Conservation (phyloP, 495 filamentous ascomycete species). For the Podospora didyma region DNA sequence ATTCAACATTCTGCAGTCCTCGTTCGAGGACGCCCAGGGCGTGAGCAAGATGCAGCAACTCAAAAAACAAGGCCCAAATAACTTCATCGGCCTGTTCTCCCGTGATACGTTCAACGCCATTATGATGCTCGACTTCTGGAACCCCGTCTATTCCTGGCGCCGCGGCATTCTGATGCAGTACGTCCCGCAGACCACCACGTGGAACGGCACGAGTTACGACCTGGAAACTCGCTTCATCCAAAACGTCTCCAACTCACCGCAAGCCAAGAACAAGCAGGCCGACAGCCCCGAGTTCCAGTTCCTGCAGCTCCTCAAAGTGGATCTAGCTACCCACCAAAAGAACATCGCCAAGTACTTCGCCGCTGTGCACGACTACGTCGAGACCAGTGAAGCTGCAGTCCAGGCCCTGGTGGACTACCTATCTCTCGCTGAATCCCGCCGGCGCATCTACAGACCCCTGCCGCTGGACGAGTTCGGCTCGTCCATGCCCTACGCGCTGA, state of each 20-base stretch:
- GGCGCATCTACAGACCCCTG: constrained; percentile 3
- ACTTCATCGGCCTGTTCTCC: constrained; percentile 1
- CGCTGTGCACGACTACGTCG: neutral
- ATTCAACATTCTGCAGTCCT: constrained; percentile 3
- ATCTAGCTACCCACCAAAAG: neutral
- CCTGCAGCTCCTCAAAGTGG: constrained; percentile 2
- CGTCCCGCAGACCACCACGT: neutral
- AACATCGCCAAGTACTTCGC: neutral
- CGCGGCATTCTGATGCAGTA: constrained; percentile 3
- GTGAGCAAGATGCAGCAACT: constrained; percentile 2
- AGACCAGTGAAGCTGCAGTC: neutral
- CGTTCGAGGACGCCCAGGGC: constrained; percentile 4
- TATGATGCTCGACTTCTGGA: constrained; percentile 8
- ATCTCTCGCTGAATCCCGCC: constrained; percentile 1
- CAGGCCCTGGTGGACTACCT: neutral
- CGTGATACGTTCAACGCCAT: neutral
- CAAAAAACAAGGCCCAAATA: neutral
- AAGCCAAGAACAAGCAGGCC: neutral
- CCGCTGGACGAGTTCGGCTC: constrained; percentile 1
- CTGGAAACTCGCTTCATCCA: constrained; percentile 2
- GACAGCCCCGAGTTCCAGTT: constrained; percentile 7
- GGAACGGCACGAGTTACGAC: neutral
- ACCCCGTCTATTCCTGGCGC: constrained; percentile 3
- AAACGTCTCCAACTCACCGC: neutral
- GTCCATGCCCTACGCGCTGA: neutral